These are phyloP conservation scores for Arxiozyma slooffiae DNA, from an alignment of 1,139 yeast species.

Conservation along the genomic window DNA sequence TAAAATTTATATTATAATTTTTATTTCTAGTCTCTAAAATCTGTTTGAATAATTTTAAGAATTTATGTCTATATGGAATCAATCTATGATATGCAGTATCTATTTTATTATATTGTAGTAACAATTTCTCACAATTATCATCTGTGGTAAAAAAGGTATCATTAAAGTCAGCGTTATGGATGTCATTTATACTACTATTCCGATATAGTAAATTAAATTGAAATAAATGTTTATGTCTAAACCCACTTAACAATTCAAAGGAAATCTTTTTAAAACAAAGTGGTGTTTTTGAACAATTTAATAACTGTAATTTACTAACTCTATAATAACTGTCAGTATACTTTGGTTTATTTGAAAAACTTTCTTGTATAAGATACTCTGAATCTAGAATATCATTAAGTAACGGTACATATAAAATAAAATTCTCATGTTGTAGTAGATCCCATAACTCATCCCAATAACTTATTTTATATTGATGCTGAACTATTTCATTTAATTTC, in stretches of 20 bases:
- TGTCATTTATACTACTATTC: background rate
- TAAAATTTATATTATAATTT: background rate
- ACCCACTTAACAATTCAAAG: constrained; percentile 11
- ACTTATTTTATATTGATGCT: background rate
- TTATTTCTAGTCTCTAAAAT: background rate
- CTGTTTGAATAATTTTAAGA: constrained; percentile 9
- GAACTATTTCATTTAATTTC: background rate
- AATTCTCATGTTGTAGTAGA: background rate
- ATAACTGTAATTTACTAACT: background rate
- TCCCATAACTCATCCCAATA: background rate
- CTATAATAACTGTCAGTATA: background rate
- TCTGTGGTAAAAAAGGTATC: constrained; percentile 7
- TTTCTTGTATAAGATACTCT: background rate
- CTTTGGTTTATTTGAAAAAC: background rate
- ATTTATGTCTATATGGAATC: constrained; percentile 11
- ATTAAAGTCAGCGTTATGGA: background rate
- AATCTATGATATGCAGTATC: constrained; percentile 21
- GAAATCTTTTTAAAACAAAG: constrained; percentile 3
- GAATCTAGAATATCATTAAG: background rate
- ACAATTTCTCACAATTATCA: constrained; percentile 13
- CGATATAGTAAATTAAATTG: constrained; percentile 8
- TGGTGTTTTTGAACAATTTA: background rate
- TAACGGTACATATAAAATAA: background rate
- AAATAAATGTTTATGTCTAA: constrained; percentile 17
- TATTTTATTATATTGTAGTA: constrained; percentile 18